Evolutionary conservation across 2,329 filamentous ascomycete species (phyloP).

Genomic region (Paracoccidioides brasiliensis): DNA sequence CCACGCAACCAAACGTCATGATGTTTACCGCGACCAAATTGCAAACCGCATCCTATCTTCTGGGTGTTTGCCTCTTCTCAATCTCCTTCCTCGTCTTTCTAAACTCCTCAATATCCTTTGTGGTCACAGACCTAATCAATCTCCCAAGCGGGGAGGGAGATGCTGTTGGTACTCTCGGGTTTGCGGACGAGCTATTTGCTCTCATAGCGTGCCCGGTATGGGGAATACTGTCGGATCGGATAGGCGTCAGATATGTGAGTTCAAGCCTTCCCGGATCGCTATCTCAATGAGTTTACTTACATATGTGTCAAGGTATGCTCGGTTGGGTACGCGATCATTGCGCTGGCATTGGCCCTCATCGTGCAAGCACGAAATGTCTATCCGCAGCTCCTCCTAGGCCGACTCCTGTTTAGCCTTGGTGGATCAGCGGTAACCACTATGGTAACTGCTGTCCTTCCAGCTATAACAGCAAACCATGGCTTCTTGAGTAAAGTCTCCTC

Average conservation of each 20-base stretch:
- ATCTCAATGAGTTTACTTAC: conserved; percentile 5
- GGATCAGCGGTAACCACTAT: conserved; percentile 93
- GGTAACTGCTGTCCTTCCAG: conserved; percentile 89
- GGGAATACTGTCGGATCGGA: conserved; percentile 38
- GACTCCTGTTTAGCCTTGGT: conserved; percentile 78
- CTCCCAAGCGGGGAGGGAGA: conserved; percentile 43
- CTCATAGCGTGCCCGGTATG: conserved; percentile 37
- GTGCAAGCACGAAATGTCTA: conserved; percentile 82
- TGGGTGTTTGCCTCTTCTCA: conserved; percentile 50
- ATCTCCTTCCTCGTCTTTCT: conserved; percentile 55
- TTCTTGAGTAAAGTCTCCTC: conserved; percentile 14
- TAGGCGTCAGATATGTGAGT: conserved; percentile 36
- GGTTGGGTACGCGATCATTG: conserved; percentile 70
- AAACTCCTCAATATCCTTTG: conserved; percentile 51
- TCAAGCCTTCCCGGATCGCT: not conserved
- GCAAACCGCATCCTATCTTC: conserved; percentile 47
- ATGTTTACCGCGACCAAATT: conserved; percentile 44
- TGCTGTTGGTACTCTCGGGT: conserved; percentile 43
- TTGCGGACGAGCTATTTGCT: conserved; percentile 38
- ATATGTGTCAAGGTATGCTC: conserved; percentile 39
- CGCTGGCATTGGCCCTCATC: conserved; percentile 60
- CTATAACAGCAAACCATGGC: conserved; percentile 35
- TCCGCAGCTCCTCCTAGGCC: conserved; percentile 70
- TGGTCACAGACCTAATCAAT: conserved; percentile 50
- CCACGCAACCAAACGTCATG: not conserved